Base-by-base conservation (phyloP, 2,329 filamentous ascomycete species). In the Setomelanomma holmii region DNA sequence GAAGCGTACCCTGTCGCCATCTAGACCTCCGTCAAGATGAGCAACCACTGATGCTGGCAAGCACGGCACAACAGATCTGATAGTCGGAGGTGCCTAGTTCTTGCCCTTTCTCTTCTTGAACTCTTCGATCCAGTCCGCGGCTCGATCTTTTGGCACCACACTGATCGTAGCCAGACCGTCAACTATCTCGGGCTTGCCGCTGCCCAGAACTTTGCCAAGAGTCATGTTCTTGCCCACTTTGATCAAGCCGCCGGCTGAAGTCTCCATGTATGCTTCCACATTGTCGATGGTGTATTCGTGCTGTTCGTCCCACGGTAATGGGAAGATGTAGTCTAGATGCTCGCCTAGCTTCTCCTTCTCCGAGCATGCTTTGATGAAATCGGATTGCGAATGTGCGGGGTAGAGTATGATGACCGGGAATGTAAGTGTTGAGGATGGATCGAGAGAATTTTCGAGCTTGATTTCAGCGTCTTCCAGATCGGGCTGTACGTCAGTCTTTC, bases 231-330 rank as follows among this genome's bases (percentile, higher is more conserved):
- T 93, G 41, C 95, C 93, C 19, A 93, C 87, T 78, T 96, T 97
- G 66, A 96, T 85, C 65, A 99, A 74, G 0, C 93, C 92, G 0
- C 92, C 92, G 0, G 81, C 79, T 4, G 77, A 76, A 0, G 92
- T 98, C 79, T 97, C 92, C 80, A 96, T 89, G 74, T 91, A 98
- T 67, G 91, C 95, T 63, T 96, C 92, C 4, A 96, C 90, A 1
- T 76, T 79, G 0, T 80, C 79, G 1, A 81, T 63, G 1, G 78
- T 83, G 74, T 96, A 97, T 66, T 86, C 86, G 1, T 82, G 76
- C 54, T 82, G 78, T 14, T 74, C 68, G 66, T 98, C 95, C 95
- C 95, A 99, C 11, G 92, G 91, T 66, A 92, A 75, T 2, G 93
- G 93, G 51, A 99, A 85, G 8, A 98, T 88, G 67, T 97, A 96